Percentiles rank a stretch among this genome's conserved stretches.
Evolutionary conservation across 129 eudicot species (phyloP).

Genomic region (Glebionis coronaria): DNA sequence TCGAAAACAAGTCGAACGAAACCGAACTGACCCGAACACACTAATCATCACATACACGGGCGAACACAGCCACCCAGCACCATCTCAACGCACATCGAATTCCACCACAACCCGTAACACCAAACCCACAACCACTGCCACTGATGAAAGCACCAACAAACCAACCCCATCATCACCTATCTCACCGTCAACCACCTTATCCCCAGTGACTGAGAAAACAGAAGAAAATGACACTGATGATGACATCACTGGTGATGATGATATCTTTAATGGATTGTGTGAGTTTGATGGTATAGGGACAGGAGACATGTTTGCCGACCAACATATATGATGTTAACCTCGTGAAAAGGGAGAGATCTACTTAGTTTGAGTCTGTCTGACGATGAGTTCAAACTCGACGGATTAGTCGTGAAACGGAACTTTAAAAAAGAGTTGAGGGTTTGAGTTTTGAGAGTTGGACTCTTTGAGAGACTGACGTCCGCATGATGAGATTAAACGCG

Average conservation of each 20-base stretch:
- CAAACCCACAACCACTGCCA: constrained; percentile 38
- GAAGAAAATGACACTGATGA: constrained; percentile 45
- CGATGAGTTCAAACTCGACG: too few relatives aligned
- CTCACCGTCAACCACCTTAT: constrained; percentile 43
- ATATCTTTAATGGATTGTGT: constrained; percentile 70
- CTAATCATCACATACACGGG: constrained; percentile 77
- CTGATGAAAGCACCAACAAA: constrained; percentile 32
- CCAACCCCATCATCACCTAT: constrained; percentile 41
- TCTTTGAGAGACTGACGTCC: constrained; percentile 16
- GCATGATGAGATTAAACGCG: constrained; percentile 26
- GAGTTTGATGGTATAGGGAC: constrained; percentile 28
- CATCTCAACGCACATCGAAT: constrained; percentile 77
- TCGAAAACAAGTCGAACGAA: constrained; percentile 98
- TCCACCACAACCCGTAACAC: constrained; percentile 79
- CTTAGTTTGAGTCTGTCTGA: neutral
- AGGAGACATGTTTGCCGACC: constrained; percentile 42
- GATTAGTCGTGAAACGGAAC: constrained; percentile 12
- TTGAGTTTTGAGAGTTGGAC: constrained; percentile 29
- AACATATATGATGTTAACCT: constrained; percentile 19
- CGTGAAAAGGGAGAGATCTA: too few relatives aligned
- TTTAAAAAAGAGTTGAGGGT: constrained; percentile 10
- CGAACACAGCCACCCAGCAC: constrained; percentile 91
- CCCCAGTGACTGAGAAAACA: constrained; percentile 55
- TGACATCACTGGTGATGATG: constrained; percentile 33
- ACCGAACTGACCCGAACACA: constrained; percentile 91